Conservation (phyloP, 2,329 filamentous ascomycete species). For the Bisporella sp. region DNA sequence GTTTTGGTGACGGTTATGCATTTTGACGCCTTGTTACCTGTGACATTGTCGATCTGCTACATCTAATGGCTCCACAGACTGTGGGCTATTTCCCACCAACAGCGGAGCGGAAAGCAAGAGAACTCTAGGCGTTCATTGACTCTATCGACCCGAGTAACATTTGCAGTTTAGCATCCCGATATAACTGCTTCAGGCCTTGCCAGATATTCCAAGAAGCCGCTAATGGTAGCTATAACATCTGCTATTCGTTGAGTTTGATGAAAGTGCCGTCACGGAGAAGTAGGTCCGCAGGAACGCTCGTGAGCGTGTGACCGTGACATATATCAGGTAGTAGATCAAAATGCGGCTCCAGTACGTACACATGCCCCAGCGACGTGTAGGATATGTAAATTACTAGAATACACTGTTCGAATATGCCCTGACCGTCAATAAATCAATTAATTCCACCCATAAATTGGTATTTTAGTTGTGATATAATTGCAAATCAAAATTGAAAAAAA, state of each 20-base stretch:
- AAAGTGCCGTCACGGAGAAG: neutral
- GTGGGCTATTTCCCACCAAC: slow-evolving; percentile 2
- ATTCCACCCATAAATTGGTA: no score
- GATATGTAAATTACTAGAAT: no score
- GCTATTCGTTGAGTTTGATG: slow-evolving; percentile 3
- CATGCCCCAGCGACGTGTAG: no score
- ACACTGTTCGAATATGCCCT: no score
- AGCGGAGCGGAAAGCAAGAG: neutral
- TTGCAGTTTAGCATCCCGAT: neutral
- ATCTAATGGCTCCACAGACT: slow-evolving; percentile 1
- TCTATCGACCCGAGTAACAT: neutral
- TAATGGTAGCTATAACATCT: slow-evolving; percentile 3
- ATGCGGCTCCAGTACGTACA: no score
- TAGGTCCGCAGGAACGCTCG: neutral
- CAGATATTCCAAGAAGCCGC: slow-evolving; percentile 1
- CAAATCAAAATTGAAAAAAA: no score
- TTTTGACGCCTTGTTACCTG: neutral
- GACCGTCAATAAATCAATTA: no score
- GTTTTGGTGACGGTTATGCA: no score
- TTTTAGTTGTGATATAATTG: no score
- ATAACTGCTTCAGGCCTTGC: slow-evolving; percentile 1
- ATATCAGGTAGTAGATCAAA: slow-evolving; percentile 1
- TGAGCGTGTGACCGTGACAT: neutral
- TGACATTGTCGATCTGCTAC: neutral
- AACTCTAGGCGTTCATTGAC: slow-evolving; percentile 1